Evolutionary conservation across 352 stramenopile species (phyloP).

Genomic region (Globisporangium alternatum): DNA sequence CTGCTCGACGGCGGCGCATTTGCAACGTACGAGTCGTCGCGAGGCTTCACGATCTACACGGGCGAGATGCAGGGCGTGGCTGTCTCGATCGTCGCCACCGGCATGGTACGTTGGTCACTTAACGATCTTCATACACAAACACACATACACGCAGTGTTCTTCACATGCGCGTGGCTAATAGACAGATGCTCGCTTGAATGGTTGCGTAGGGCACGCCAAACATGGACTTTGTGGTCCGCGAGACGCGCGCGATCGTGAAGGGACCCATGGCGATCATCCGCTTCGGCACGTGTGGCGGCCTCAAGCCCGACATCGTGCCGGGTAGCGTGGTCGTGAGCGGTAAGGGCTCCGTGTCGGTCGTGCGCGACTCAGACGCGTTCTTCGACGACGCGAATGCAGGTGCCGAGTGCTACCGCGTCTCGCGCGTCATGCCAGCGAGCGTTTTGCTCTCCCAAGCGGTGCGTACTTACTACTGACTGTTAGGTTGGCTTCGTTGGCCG

Average conservation of each 20-base stretch:
- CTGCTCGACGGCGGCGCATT: slow-evolving; percentile 31
- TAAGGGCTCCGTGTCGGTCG: slow-evolving; percentile 41
- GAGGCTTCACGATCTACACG: slow-evolving; percentile 66
- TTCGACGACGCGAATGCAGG: slow-evolving; percentile 21
- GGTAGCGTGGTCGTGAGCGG: slow-evolving; percentile 54
- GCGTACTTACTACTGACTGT: not conserved
- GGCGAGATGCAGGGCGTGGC: slow-evolving; percentile 36
- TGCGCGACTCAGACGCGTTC: slow-evolving; percentile 53
- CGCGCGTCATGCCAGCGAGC: slow-evolving; percentile 34
- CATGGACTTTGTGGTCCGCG: slow-evolving; percentile 77
- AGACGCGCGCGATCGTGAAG: slow-evolving; percentile 44
- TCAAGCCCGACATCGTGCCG: slow-evolving; percentile 32
- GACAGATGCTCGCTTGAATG: not conserved
- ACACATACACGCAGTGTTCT: not conserved
- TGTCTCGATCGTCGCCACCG: slow-evolving; percentile 59
- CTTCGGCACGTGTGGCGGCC: slow-evolving; percentile 57
- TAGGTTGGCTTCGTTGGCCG: not conserved
- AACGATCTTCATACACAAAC: not conserved
- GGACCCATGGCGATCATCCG: slow-evolving; percentile 57
- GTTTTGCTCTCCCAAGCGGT: slow-evolving; percentile 28
- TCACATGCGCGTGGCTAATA: too few relatives aligned
- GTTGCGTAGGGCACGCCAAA: slow-evolving; percentile 41
- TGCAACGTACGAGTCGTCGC: slow-evolving; percentile 30
- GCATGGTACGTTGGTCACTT: slow-evolving; percentile 33
- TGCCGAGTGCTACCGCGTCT: slow-evolving; percentile 29